Conservation (phyloP, 345 rosid genomes). For the Syzygium aqueum region DNA sequence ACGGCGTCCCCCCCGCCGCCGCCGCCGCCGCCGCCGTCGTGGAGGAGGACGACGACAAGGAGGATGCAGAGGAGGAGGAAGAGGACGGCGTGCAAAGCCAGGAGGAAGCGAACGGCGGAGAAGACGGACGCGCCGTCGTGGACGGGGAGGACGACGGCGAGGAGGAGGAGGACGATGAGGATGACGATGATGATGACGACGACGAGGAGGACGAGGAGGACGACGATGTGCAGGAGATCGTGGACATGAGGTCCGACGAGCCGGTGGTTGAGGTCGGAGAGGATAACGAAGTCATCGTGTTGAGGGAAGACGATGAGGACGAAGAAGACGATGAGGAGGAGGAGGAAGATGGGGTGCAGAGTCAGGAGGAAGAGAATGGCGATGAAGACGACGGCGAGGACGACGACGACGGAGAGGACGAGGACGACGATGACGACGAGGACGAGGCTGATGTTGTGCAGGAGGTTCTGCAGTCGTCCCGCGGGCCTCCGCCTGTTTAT, state of each 20-base stretch:
- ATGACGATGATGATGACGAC: conserved; percentile 34
- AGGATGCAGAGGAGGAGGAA: conserved; percentile 21
- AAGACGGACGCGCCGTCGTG: conserved; percentile 15
- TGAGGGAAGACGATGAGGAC: background rate
- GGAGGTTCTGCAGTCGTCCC: conserved; percentile 10
- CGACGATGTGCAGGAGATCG: conserved; percentile 46
- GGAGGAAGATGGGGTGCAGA: conserved; percentile 41
- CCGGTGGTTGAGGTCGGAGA: conserved; percentile 42
- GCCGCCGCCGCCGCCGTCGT: conserved; percentile 5
- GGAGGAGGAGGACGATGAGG: conserved; percentile 32
- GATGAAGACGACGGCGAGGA: conserved; percentile 43
- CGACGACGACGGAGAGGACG: conserved; percentile 14
- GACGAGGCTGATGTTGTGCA: conserved; percentile 15
- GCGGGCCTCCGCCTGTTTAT: background rate
- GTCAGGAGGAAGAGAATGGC: conserved; percentile 31
- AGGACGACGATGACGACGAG: conserved; percentile 10
- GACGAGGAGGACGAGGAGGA: conserved; percentile 37
- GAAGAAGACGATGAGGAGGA: conserved; percentile 6
- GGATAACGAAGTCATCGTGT: conserved; percentile 10
- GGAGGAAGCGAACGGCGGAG: conserved; percentile 18
- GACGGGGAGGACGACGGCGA: conserved; percentile 33
- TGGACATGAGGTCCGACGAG: conserved; percentile 38
- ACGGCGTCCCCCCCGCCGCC: conserved; percentile 28
- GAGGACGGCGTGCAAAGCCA: conserved; percentile 16
- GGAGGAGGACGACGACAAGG: conserved; percentile 23